These are phyloP conservation scores for Aureobasidium melanogenum DNA, from an alignment of 2,329 filamentous ascomycete genomes.

Conservation along the genomic window DNA sequence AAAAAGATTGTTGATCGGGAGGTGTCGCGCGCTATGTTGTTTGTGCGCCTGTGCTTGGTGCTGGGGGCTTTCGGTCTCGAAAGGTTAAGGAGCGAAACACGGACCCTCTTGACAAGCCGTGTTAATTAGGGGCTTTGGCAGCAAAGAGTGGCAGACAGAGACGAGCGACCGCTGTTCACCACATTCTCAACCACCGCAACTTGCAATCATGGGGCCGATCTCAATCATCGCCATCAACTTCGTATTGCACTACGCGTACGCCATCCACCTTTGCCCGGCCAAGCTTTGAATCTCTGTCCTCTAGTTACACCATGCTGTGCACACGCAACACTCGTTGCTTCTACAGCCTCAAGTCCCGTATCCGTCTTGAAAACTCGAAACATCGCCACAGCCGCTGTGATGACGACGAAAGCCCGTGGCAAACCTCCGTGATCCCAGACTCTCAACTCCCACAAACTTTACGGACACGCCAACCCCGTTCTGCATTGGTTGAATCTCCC, in stretches of 20 bases:
- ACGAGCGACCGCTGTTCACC: background rate
- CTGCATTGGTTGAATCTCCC: constrained; percentile 9
- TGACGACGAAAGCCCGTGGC: constrained; percentile 6
- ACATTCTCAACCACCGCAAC: background rate
- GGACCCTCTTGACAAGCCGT: background rate
- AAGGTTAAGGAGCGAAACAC: background rate
- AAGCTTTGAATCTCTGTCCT: background rate
- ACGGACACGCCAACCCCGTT: background rate
- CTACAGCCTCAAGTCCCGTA: background rate
- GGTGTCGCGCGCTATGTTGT: constrained; percentile 9
- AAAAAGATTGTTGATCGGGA: constrained; percentile 12
- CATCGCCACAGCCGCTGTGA: constrained; percentile 2
- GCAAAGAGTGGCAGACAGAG: background rate
- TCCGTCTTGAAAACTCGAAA: background rate
- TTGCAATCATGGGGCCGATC: background rate
- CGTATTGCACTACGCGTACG: background rate
- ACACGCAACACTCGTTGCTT: background rate
- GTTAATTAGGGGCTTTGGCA: constrained; percentile 4
- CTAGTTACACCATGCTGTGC: background rate
- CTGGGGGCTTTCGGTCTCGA: background rate
- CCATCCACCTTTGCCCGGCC: background rate
- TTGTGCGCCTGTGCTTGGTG: background rate
- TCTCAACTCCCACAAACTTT: background rate
- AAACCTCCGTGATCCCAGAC: background rate
- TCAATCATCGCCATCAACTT: background rate